Evolutionary conservation across 2,329 filamentous ascomycete genomes (phyloP).

Genomic region (Colletotrichum falcatum): DNA sequence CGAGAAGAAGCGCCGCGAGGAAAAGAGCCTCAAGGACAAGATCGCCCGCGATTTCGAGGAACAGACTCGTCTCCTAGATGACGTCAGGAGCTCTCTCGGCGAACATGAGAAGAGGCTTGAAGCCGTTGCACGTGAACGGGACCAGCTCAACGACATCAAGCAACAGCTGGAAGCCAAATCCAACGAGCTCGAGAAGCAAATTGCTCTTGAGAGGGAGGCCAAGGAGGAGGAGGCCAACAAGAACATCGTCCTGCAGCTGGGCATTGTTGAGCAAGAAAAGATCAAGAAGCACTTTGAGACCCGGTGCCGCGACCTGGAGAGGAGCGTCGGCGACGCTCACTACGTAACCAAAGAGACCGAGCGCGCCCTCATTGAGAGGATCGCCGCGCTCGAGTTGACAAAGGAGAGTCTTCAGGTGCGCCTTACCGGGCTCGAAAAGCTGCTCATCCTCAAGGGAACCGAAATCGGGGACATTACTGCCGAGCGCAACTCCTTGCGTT

Average conservation of each 20-base stretch:
- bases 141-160: conserved; percentile 36
- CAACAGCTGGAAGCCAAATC: conserved; percentile 31
- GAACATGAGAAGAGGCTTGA: conserved; percentile 30
- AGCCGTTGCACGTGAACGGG: conserved; percentile 22
- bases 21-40: conserved; percentile 27
- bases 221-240: conserved; percentile 28
- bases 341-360: conserved; percentile 38
- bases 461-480: conserved; percentile 38
- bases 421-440: conserved; percentile 32
- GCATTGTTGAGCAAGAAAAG: conserved; percentile 21
- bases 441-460: conserved; percentile 30
- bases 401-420: conserved; percentile 38
- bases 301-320: conserved; percentile 27
- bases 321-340: conserved; percentile 35
- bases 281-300: conserved; percentile 20
- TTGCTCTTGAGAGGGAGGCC: conserved; percentile 23
- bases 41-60: conserved; percentile 33
- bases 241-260: conserved; percentile 19
- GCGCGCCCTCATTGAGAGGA: conserved; percentile 36
- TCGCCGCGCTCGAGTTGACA: conserved; percentile 39
- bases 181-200: conserved; percentile 25
- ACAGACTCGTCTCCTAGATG: conserved; percentile 34
- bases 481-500: conserved; percentile 34
- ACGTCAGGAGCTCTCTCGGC: conserved; percentile 28
- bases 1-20: conserved; percentile 27